A percentile compares a stretch with the other conserved stretches of the same genome.
phyloP scores from a whole-genome alignment of 495 filamentous ascomycete species.

The Penicillium crystallinum region DNA sequence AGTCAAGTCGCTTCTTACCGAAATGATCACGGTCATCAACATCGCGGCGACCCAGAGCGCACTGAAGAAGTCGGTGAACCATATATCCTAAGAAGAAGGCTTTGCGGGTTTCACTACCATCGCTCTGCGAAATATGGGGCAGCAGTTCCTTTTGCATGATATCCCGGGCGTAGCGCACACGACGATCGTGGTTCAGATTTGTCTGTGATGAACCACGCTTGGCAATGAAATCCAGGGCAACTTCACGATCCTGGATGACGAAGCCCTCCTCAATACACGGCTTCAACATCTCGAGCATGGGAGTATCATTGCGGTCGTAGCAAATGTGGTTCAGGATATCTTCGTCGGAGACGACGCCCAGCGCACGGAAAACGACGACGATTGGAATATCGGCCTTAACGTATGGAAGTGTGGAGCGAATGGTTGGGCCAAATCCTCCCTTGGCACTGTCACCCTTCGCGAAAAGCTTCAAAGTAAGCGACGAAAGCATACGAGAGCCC shows the following conservation, averaged over 20 bases:
- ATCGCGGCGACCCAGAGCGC: slow-evolving; percentile 82
- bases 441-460: slow-evolving; percentile 73
- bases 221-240: slow-evolving; percentile 94
- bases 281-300: slow-evolving; percentile 96
- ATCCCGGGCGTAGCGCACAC: slow-evolving; percentile 84
- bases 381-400: slow-evolving; percentile 91
- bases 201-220: slow-evolving; percentile 72
- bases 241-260: slow-evolving; percentile 90
- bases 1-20: slow-evolving; percentile 94
- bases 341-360: slow-evolving; percentile 95
- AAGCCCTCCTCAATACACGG: slow-evolving; percentile 96
- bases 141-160: slow-evolving; percentile 96
- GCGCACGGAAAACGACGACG: slow-evolving; percentile 87
- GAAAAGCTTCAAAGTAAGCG: slow-evolving; percentile 80
- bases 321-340: slow-evolving; percentile 97
- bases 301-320: slow-evolving; percentile 88
- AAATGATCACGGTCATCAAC: slow-evolving; percentile 98
- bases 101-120: slow-evolving; percentile 95
- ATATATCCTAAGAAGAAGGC: slow-evolving; percentile 99
- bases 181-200: slow-evolving; percentile 73
- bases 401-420: slow-evolving; percentile 85
- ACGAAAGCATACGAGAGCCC: slow-evolving; percentile 87
- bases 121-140: slow-evolving; percentile 90
- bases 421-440: slow-evolving; percentile 77
- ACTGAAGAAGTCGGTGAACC: slow-evolving; percentile 91